Evolutionary conservation across 2,329 filamentous ascomycete genomes (phyloP).

Genomic region (Ramularia endophylla): DNA sequence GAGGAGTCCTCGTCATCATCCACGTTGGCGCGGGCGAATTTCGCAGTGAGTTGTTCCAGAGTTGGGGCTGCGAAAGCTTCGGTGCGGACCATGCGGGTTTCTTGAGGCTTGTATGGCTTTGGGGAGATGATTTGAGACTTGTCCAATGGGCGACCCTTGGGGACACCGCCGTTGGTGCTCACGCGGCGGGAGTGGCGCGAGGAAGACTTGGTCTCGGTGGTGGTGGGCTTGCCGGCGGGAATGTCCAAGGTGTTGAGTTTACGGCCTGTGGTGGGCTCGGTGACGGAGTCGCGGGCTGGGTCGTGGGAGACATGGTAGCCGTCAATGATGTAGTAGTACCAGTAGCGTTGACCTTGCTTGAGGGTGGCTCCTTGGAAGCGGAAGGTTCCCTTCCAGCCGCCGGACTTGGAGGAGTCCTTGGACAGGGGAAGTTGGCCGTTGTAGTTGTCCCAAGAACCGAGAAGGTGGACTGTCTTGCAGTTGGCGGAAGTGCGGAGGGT

Average conservation of each 20-base stretch:
- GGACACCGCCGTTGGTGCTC: conserved; percentile 58
- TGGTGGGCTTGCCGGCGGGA: conserved; percentile 50
- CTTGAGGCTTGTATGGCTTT: conserved; percentile 81
- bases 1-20: conserved; percentile 64
- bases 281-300: conserved; percentile 79
- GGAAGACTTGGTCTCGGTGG: conserved; percentile 38
- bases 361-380: conserved; percentile 85
- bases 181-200: conserved; percentile 42
- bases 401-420: conserved; percentile 76
- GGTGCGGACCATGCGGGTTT: conserved; percentile 80
- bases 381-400: conserved; percentile 94
- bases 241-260: conserved; percentile 97
- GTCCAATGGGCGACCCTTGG: conserved; percentile 83
- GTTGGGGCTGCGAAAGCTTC: conserved; percentile 69
- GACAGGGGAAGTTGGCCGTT: conserved; percentile 87
- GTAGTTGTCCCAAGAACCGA: conserved; percentile 99
- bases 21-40: conserved; percentile 47
- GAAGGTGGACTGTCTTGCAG: conserved; percentile 95
- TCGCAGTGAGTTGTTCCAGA: conserved; percentile 66
- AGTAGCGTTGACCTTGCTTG: conserved; percentile 87
- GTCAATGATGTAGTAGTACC: conserved; percentile 99
- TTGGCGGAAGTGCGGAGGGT: conserved; percentile 91
- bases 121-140: conserved; percentile 86
- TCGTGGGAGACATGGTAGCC: conserved; percentile 98
- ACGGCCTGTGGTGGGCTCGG: conserved; percentile 93